Conservation (phyloP, 768 basidiomycete genomes). For the Coprinopsis marcescibilis region DNA sequence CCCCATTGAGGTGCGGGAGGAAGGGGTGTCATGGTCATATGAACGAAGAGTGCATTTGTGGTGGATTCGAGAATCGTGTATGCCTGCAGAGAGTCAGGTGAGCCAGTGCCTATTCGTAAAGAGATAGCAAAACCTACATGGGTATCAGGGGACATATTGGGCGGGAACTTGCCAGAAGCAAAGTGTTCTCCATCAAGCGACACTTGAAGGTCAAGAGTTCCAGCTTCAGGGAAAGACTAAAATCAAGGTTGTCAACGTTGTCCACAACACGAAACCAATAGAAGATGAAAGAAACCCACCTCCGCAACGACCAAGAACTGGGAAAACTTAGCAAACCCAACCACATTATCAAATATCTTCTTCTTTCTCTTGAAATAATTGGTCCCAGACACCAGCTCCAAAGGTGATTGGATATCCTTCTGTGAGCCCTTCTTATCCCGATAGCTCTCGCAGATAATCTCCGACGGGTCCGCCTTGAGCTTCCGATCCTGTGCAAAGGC, state of each 20-base stretch:
- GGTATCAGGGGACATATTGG: constrained; percentile 82
- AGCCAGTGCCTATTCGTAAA: background rate
- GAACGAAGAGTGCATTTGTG: constrained; percentile 90
- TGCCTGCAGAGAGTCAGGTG: constrained; percentile 40
- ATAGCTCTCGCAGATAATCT: constrained; percentile 92
- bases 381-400: constrained; percentile 75
- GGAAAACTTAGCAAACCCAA: constrained; percentile 95
- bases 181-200: constrained; percentile 88
- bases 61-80: constrained; percentile 94
- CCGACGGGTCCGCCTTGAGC: constrained; percentile 73
- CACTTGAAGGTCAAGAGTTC: constrained; percentile 78
- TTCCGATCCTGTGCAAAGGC: constrained; percentile 84
- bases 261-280: constrained; percentile 1
- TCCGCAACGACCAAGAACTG: constrained; percentile 95
- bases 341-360: constrained; percentile 80
- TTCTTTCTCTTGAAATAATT: constrained; percentile 67
- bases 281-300: constrained; percentile 39
- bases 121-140: constrained; percentile 49
- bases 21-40: constrained; percentile 76
- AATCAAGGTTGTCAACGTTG: constrained; percentile 4
- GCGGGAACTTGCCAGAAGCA: constrained; percentile 85
- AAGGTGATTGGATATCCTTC: constrained; percentile 44
- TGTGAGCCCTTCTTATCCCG: constrained; percentile 78
- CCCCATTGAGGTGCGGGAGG: constrained; percentile 76
- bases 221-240: constrained; percentile 47